Base-by-base conservation (phyloP, 2,329 filamentous ascomycete species). In the Calonectria pteridis region DNA sequence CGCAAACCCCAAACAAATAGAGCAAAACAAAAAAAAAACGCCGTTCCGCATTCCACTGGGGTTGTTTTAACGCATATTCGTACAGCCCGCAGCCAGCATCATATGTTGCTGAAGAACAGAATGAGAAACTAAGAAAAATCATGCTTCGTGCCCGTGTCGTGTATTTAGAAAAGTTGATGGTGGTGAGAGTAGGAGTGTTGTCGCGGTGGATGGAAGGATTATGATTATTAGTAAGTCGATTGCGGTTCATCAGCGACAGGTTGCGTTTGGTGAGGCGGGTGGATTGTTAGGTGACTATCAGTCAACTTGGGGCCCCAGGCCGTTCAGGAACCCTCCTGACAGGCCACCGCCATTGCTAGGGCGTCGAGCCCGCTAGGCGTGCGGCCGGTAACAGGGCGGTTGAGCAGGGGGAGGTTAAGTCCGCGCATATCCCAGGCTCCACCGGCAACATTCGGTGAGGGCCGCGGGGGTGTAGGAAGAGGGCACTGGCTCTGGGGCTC, bases 321-420 rank as follows among this genome's bases (percentile, higher is more conserved):
- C 29, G 70, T 40, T 67, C 77, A 78, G 67, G 81, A 78, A 55
- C 85, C 85, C 77, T 89, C 87, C 79, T 89, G 88, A 75, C 87
- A 89, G 29, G 88, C 89, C 18, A 90, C 85, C 28, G 88, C 89
- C 84, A 89, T 86, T 59, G 89, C 89, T 26, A 91, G 83, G 10
- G 89, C 87, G 75, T 91, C 89, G 6, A 91, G 85, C 26, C 89
- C 89, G 72, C 87, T 90, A 75, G 85, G 85, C n/a, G 86, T 86
- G 72, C 86, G 83, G 3, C 80, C 79, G 9, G 84, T 78, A 16
- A 80, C 82, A 5, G 88, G 88, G n/a, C 87, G 86, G 75, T 81
- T 84, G 76, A 88, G 83, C 16, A 89, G 82, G 69, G 87, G 85
- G 1, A 86, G 77, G 67, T 87, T 87, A 37, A 88, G 81, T 35